Base-by-base conservation (phyloP, 2,329 filamentous ascomycete genomes). In the Ceratocystis diversiconidia region DNA sequence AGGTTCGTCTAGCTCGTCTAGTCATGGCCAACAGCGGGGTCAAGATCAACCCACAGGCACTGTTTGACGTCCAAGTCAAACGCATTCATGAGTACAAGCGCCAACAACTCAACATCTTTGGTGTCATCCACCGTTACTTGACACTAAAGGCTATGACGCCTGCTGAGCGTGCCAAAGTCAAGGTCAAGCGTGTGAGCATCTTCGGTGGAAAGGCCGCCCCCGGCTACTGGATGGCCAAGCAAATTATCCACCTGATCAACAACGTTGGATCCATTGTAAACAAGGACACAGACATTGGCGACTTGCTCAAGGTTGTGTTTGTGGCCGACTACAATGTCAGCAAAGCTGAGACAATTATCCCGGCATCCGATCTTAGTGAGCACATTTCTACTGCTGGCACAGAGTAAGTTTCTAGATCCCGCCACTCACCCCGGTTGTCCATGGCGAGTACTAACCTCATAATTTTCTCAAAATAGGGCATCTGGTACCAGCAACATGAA, bases 171-270 rank as follows among this genome's bases (percentile, higher is more conserved):
- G 92, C 95, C 81, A 92, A 95, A 82, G 94, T 94, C 78, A 81
- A 89, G 68, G 83, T 87, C 57, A 90, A 92, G 17, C 87, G 92
- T 63, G 94, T 97, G 8, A 94, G 89, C 66, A 95, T 99, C 75
- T 97, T 99, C 74, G 94, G 94, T 73, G 94, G 94, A 71, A 99
- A 99, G 78, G 94, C 94, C 30, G 94, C 94, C 1, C 94, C 94
- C 0, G 94, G 94, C 17, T 99, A 99, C 80, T 99, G 94, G 94
- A 99, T 97, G 94, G 94, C 94, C 46, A 99, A 99, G 83, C 95
- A 94, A 50, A 91, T 96, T 70, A 99, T 99, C 71, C 92, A 97
- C 74, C 83, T 99, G 66, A 86, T 99, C 79, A 97, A 96, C 79
- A 87, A 86, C 68, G 94, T 97, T 30, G 91, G 90, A 3, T 78